Evolutionary conservation across 441 rosid genomes (phyloP).

Genomic region (Brassica hybrid): DNA sequence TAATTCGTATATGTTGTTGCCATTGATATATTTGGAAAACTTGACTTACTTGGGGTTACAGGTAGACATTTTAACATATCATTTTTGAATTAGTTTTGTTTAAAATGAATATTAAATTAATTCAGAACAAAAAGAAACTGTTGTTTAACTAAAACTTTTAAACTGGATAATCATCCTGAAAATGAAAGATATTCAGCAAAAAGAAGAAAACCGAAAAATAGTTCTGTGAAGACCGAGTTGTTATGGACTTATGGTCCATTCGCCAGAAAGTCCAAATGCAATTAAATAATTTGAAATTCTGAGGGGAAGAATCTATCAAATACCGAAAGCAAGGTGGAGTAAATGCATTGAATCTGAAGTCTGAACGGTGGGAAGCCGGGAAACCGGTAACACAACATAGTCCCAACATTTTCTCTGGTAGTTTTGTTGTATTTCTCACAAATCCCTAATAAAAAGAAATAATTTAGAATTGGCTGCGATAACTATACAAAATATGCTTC

Average conservation of each 20-base stretch:
- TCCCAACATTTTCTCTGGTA: background rate
- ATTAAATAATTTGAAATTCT: conserved; percentile 14
- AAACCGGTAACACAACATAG: conserved; percentile 6
- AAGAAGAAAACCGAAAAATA: background rate
- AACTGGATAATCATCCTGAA: too few species aligned
- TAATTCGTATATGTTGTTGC: too few species aligned
- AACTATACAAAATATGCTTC: conserved; percentile 3
- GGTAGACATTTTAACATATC: background rate
- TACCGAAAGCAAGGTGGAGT: background rate
- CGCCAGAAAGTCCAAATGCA: conserved; percentile 16
- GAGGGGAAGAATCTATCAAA: conserved; percentile 35
- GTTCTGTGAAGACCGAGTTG: conserved; percentile 5
- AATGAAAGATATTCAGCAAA: background rate
- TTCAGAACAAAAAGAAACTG: background rate
- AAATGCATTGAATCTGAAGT: conserved; percentile 37
- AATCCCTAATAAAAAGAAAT: background rate
- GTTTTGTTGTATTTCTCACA: conserved; percentile 2
- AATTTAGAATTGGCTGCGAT: background rate
- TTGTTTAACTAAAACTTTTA: background rate
- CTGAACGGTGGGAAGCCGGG: conserved; percentile 23
- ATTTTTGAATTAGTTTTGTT: background rate
- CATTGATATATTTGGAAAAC: background rate
- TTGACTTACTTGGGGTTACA: background rate
- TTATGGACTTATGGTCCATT: conserved; percentile 17
- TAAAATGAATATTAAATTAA: background rate